Conservation (phyloP, 2,329 filamentous ascomycete species). For the Thielaviopsis euricoi region DNA sequence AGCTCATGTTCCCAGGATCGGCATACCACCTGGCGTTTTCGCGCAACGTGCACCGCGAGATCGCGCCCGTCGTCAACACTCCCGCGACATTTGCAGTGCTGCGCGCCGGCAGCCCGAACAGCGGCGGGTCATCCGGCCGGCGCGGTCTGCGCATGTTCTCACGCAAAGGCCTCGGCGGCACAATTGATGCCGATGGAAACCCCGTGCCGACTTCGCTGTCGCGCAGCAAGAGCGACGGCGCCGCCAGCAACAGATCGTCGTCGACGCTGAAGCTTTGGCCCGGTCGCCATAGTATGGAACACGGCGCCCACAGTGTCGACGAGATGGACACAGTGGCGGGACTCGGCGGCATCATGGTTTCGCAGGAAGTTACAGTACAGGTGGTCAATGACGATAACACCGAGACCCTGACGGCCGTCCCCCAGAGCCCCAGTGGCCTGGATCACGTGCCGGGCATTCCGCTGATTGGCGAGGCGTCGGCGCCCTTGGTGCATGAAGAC, state of each 20-base stretch:
- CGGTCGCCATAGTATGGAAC: constrained; percentile 11
- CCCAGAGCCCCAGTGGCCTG: not conserved
- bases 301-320: constrained; percentile 1
- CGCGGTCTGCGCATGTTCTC: not conserved
- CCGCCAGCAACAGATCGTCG: constrained; percentile 16
- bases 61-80: constrained; percentile 30
- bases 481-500: not conserved
- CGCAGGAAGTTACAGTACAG: constrained; percentile 39
- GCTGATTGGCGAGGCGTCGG: constrained; percentile 7
- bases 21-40: constrained; percentile 42
- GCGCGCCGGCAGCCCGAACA: not conserved
- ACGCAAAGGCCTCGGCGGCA: not conserved
- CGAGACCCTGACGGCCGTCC: not conserved
- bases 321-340: constrained; percentile 12
- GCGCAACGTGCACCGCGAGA: constrained; percentile 42
- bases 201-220: constrained; percentile 15
- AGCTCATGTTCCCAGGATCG: constrained; percentile 40
- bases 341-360: constrained; percentile 44
- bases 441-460: constrained; percentile 1
- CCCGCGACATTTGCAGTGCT: constrained; percentile 5
- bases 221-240: constrained; percentile 14
- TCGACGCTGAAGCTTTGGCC: constrained; percentile 21
- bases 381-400: constrained; percentile 20
- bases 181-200: constrained; percentile 18
- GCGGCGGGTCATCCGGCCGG: not conserved